Base-by-base conservation (phyloP, 2,329 filamentous ascomycete genomes). In the Colletotrichum sp. region DNA sequence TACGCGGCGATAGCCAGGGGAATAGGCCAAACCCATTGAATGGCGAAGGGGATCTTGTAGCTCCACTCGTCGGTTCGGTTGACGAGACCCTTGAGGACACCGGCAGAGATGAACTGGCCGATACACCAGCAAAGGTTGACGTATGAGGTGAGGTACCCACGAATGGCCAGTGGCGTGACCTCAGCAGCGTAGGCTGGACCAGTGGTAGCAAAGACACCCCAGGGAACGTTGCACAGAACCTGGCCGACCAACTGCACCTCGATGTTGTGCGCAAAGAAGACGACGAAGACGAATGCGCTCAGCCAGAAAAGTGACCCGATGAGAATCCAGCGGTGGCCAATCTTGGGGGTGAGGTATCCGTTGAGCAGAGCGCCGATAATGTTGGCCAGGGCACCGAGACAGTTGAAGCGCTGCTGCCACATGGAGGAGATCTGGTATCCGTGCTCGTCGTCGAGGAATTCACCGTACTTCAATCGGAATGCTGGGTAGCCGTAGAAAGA, bases 381-480 rank as follows among this genome's bases (percentile, higher is more conserved):
- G 77, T 84, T 85, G 65, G 79, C 81, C 32, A 86, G 71, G 8
- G 82, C 82, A 34, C 81, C 82, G 57, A 84, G 80, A 65, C 80
- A 82, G 78, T 84, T 85, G 62, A 92, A 83, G 4, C 84, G 86
- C 24, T 88, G 85, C 80, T 91, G 90, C 90, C 90, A 91, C 6
- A 84, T 79, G 3, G 88, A 85, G 5, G 86, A 85, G 78, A 92
- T 85, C 78, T 90, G 85, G 63, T 88, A 88, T 10, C 83, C 83
- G 24, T 82, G 81, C 36, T 87, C 79, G 0, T 81, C 76, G 52
- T 83, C 77, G 16, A 82, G 78, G 26, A 67, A 86, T 6, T 79
- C 80, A 59, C 88, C 88, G 73, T 88, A 90, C 78, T 82, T 87
- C 73, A 79, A 78, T 10, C 80, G 82, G 79, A 85, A 88, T 72